phyloP scores from a whole-genome alignment of 331 rosid species.

The Quercus tomentella region DNA sequence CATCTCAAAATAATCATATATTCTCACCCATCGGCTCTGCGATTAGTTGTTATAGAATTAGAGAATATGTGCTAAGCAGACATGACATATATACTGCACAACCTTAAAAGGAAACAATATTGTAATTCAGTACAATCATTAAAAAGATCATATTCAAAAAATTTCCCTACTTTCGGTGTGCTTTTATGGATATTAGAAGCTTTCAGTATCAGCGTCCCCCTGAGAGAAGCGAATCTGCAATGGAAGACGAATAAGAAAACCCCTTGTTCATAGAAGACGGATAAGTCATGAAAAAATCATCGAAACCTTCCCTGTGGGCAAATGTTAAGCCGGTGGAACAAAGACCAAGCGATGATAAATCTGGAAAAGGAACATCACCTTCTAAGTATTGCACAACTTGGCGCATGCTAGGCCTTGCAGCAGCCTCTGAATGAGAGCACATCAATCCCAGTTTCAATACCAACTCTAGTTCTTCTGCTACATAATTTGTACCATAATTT shows the following conservation, averaged over 20 bases:
- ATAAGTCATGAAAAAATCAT: slow-evolving; percentile 34
- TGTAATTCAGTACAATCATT: too few species aligned
- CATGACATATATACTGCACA: too few species aligned
- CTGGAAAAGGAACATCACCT: too few species aligned
- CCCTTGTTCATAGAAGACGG: slow-evolving; percentile 27
- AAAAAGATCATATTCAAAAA: too few species aligned
- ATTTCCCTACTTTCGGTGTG: too few species aligned
- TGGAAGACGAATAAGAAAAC: slow-evolving; percentile 22
- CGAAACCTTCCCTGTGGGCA: slow-evolving; percentile 20
- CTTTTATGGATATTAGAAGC: too few species aligned
- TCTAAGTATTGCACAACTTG: too few species aligned
- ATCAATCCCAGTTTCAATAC: slow-evolving; percentile 37
- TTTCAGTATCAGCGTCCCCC: slow-evolving; percentile 44
- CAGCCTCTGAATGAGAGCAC: slow-evolving; percentile 17
- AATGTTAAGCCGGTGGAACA: slow-evolving; percentile 21
- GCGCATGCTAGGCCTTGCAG: too few species aligned
- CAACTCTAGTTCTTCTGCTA: slow-evolving; percentile 22
- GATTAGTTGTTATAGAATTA: too few species aligned
- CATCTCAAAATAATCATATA: too few species aligned
- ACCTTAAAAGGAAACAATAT: too few species aligned
- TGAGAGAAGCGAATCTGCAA: slow-evolving; percentile 47
- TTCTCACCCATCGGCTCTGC: fast-evolving
- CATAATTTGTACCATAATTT: neutral
- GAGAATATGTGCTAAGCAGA: too few species aligned
- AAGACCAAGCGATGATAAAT: neutral